Base-by-base conservation (phyloP, 2,329 filamentous ascomycete genomes). In the Cercospora citrullina region DNA sequence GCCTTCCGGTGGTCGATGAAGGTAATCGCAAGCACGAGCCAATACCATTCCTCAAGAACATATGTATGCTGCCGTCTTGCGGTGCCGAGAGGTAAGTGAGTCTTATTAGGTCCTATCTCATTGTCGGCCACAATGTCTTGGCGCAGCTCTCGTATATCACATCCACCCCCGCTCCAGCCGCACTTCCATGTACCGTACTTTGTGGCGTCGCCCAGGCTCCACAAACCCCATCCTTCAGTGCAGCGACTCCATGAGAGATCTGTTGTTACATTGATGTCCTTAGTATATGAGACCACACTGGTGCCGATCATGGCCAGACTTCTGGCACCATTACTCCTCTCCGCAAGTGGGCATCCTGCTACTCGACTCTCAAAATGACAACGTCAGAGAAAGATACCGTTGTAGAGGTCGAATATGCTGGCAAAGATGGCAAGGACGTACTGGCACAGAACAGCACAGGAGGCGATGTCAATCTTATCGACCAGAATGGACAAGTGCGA, bases 391-490 rank as follows among this genome's bases (percentile, higher is more conserved):
- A 57, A 6, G 28, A 30, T 16, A 28, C 12, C 3, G 21, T 57
- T 8, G 23, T 57, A 12, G 23, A 57, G 23, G 5, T 30, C 4
- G 51, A 57, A 5, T 57, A 26, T 16, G 23, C 51, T 5, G 51
- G 23, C 0, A 16, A 57, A 8, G 51, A 28, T 57, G 51, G 23
- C 4, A 28, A 28, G 23, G 28, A 14, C 51, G 12, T 16, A 57
- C 28, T 57, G 14, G 2, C 51, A 26, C 16, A 30, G 23, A 30
- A 57, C 7, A 23, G 51, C 21, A 26, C 23, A 31, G 30, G 39
- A 18, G 71, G 71, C 28, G 64, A 75, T 39, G 69, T 73, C 23
- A 60, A 69, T 28, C 68, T 74, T 5, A 63, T 74, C 26, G 69
- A 69, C 23, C 63, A 67, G 10, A 48, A 69, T 60, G 72, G 68